These are phyloP conservation scores for Tulasnella sp. DNA, from an alignment of 768 basidiomycete species.

Conservation along the genomic window DNA sequence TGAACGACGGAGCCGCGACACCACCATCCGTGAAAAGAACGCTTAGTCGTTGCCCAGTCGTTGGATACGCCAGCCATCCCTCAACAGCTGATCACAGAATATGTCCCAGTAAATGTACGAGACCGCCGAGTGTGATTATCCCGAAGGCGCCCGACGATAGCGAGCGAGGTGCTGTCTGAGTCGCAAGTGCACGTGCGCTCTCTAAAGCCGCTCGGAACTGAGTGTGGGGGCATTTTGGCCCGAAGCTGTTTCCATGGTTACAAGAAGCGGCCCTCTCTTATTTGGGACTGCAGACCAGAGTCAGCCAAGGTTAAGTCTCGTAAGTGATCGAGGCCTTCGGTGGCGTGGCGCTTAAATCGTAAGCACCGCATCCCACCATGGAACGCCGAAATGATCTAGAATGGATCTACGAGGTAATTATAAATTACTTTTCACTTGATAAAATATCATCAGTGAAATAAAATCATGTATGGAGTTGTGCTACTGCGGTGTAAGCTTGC, in stretches of 20 bases:
- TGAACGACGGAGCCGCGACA: neutral
- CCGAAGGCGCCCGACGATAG: neutral
- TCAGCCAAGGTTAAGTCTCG: slow-evolving; percentile 48
- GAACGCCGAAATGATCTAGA: no score
- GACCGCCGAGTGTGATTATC: neutral
- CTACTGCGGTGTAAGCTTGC: no score
- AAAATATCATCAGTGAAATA: no score
- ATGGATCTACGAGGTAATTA: no score
- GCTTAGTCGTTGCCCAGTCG: neutral
- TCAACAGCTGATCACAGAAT: neutral
- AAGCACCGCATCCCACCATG: no score
- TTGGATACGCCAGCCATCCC: neutral
- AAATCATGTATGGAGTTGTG: no score
- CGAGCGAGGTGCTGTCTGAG: neutral
- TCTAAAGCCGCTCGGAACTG: neutral
- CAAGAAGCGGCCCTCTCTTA: neutral
- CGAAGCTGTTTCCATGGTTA: neutral
- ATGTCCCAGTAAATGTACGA: neutral
- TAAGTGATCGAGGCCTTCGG: no score
- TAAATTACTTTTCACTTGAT: no score
- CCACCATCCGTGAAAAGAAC: neutral
- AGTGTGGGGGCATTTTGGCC: neutral
- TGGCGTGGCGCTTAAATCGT: no score
- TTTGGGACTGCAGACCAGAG: no score
- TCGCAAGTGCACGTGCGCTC: neutral